Conservation (phyloP, 78 protist species). For the Dictyostelium intermedium region DNA sequence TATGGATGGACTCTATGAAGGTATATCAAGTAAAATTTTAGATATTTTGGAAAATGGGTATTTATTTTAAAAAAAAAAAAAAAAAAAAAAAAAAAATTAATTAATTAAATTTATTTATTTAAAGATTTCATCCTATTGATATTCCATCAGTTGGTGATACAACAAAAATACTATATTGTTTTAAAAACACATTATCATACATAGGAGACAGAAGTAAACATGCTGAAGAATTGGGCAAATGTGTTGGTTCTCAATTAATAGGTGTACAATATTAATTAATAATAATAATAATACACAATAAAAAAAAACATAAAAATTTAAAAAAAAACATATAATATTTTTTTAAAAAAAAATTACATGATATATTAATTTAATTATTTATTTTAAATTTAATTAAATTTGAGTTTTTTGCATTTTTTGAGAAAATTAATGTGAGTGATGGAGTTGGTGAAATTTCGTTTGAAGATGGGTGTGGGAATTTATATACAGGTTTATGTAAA, state of each 20-base stretch:
- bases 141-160: neutral
- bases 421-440: conserved; percentile 25
- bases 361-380: neutral
- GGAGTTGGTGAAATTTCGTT: conserved; percentile 45
- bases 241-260: neutral
- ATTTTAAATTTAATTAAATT: neutral
- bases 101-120: no score
- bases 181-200: neutral
- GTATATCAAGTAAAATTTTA: neutral
- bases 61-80: neutral
- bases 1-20: neutral
- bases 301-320: no score
- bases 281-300: neutral
- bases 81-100: neutral
- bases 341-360: neutral
- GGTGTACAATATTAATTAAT: neutral
- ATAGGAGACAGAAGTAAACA: neutral
- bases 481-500: conserved; percentile 41
- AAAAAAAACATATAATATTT: neutral
- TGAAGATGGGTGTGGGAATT: conserved; percentile 65
- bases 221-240: neutral
- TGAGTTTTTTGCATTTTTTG: conserved; percentile 22
- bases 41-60: neutral
- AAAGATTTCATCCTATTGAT: neutral
- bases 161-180: neutral